Percentiles rank a stretch among this genome's conserved stretches.
These are phyloP conservation scores for Hibiscus tridactylites DNA, from an alignment of 345 rosid species.

Conservation along the genomic window DNA sequence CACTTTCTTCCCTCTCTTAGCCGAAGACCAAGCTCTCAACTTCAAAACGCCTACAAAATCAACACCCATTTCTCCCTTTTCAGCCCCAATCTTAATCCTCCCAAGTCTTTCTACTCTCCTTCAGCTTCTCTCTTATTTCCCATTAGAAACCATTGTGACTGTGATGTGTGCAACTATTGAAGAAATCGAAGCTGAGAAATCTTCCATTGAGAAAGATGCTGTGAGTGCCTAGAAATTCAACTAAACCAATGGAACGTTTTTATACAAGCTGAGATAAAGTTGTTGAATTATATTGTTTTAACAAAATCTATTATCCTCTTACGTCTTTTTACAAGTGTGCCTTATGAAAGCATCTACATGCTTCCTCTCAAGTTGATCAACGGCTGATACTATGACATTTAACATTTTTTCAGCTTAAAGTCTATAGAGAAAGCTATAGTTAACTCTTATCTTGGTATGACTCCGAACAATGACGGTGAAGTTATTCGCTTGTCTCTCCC, in stretches of 20 bases:
- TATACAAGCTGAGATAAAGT: neutral
- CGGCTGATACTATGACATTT: neutral
- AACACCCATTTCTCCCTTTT: slow-evolving; percentile 5
- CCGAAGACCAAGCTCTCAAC: neutral
- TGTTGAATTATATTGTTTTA: neutral
- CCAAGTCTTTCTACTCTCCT: slow-evolving; percentile 30
- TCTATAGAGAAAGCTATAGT: slow-evolving; percentile 37
- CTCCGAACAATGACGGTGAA: slow-evolving; percentile 91
- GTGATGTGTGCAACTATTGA: slow-evolving; percentile 59
- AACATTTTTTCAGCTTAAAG: slow-evolving; percentile 53
- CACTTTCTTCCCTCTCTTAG: neutral
- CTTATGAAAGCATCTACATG: slow-evolving; percentile 4
- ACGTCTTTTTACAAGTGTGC: slow-evolving; percentile 2
- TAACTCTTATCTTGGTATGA: slow-evolving; percentile 64
- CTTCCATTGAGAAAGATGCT: slow-evolving; percentile 65
- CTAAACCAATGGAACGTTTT: too few relatives aligned
- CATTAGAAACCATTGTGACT: neutral
- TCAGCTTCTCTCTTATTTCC: slow-evolving; percentile 26
- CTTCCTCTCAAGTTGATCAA: neutral
- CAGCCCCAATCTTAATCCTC: slow-evolving; percentile 29
- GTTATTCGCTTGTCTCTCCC: slow-evolving; percentile 77
- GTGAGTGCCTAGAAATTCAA: slow-evolving; percentile 30
- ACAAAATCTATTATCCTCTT: too few relatives aligned
- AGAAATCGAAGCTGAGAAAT: slow-evolving; percentile 82
- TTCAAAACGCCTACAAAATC: neutral